Conservation (phyloP, 2,329 filamentous ascomycete species). For the Trichophaea hybrida region DNA sequence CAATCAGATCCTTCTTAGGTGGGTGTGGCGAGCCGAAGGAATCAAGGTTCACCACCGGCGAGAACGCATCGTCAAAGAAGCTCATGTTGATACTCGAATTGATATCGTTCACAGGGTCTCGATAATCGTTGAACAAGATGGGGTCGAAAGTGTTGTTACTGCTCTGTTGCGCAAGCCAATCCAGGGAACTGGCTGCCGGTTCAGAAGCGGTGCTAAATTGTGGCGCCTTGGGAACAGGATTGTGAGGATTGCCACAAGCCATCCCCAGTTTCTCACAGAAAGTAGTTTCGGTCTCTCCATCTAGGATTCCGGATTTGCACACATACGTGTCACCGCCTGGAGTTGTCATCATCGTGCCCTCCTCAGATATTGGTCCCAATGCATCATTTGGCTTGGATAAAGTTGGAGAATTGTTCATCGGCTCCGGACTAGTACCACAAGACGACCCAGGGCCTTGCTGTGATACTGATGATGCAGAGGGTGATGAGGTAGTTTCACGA, state of each 20-base stretch:
- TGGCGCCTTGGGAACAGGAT: constrained; percentile 38
- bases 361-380: constrained; percentile 51
- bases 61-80: constrained; percentile 59
- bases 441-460: constrained; percentile 33
- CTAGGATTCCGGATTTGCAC: constrained; percentile 20
- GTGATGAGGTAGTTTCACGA: constrained; percentile 34
- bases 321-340: constrained; percentile 17
- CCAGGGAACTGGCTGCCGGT: constrained; percentile 22
- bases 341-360: constrained; percentile 37
- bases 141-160: constrained; percentile 64
- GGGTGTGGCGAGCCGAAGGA: constrained; percentile 24
- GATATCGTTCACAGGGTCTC: constrained; percentile 75
- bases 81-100: constrained; percentile 55
- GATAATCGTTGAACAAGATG: constrained; percentile 78
- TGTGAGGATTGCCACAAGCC: constrained; percentile 41
- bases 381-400: constrained; percentile 49
- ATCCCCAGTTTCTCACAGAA: constrained; percentile 44
- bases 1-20: constrained; percentile 55
- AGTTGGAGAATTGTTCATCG: constrained; percentile 22
- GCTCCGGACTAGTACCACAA: constrained; percentile 27
- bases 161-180: constrained; percentile 50
- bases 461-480: constrained; percentile 39
- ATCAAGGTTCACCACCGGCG: background rate
- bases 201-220: constrained; percentile 27
- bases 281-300: constrained; percentile 39